Percentiles rank a stretch among this genome's conserved stretches.
Evolutionary conservation across 805 yeast species (phyloP).

Genomic region (Starmerella apis): DNA sequence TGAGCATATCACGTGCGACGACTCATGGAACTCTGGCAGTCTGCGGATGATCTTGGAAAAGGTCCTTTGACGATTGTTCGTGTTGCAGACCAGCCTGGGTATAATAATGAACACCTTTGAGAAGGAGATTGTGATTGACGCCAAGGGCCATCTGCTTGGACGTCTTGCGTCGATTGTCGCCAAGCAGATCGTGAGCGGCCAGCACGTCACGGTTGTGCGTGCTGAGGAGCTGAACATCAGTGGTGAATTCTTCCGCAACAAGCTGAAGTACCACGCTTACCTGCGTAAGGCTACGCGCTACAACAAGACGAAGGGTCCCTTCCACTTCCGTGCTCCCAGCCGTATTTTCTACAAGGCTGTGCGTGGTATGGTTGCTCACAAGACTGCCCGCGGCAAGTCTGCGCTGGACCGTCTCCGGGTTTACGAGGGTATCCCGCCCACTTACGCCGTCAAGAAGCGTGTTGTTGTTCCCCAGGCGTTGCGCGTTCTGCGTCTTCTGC

Average conservation of each 20-base stretch:
- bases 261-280: conserved; percentile 99
- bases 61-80: conserved; percentile 3
- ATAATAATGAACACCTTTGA: conserved; percentile 67
- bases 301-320: conserved; percentile 99
- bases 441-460: conserved; percentile 99
- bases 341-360: conserved; percentile 99
- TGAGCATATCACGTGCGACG: neutral
- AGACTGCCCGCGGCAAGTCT: conserved; percentile 99
- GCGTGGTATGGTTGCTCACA: conserved; percentile 99
- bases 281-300: conserved; percentile 97
- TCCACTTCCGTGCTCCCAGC: conserved; percentile 99
- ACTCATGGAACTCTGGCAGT: conserved; percentile 4
- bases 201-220: conserved; percentile 95
- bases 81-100: conserved; percentile 9
- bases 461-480: conserved; percentile 99
- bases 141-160: conserved; percentile 99
- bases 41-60: conserved; percentile 1
- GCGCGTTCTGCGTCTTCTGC: conserved; percentile 97
- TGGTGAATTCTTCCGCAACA: conserved; percentile 99
- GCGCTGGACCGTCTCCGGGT: conserved; percentile 99
- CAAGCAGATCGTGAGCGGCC: conserved; percentile 97
- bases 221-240: conserved; percentile 95
- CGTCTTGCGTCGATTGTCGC: conserved; percentile 98
- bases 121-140: conserved; percentile 74
- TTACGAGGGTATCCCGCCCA: conserved; percentile 99